phyloP scores from a whole-genome alignment of 2,329 filamentous ascomycete genomes.

The Boeremia exigua region DNA sequence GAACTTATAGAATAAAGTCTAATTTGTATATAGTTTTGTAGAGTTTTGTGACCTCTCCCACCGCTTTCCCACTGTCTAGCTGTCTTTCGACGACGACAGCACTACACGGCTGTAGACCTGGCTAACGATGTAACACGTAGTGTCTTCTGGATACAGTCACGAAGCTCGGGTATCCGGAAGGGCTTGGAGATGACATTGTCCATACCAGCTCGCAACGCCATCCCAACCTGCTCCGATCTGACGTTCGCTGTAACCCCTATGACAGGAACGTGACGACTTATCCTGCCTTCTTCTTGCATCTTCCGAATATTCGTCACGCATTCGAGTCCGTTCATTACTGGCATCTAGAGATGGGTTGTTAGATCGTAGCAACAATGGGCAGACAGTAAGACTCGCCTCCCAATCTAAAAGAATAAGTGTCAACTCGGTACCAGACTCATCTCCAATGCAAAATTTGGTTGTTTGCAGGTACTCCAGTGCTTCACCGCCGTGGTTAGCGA shows the following conservation, averaged over 20 bases:
- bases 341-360: conserved; percentile 25
- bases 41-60: not conserved
- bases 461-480: conserved; percentile 44
- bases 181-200: conserved; percentile 74
- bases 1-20: not conserved
- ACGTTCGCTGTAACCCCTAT: conserved; percentile 48
- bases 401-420: conserved; percentile 41
- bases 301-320: conserved; percentile 36
- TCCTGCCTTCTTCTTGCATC: conserved; percentile 26
- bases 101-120: too few relatives aligned
- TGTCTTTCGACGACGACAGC: too few relatives aligned
- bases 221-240: conserved; percentile 38
- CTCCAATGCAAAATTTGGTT: conserved; percentile 28
- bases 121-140: not conserved
- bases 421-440: conserved; percentile 20
- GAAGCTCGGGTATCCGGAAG: conserved; percentile 55
- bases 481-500: conserved; percentile 49
- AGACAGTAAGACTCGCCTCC: conserved; percentile 16
- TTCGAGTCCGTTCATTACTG: conserved; percentile 40
- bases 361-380: too few relatives aligned
- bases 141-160: conserved; percentile 27
- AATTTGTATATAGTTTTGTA: not conserved
- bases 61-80: too few relatives aligned
- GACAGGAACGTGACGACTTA: conserved; percentile 36
- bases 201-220: conserved; percentile 41